Evolutionary conservation across 768 basidiomycete species (phyloP), one percentile per base, ranked within the genome.

Genomic region (Boletus insuetus): DNA sequence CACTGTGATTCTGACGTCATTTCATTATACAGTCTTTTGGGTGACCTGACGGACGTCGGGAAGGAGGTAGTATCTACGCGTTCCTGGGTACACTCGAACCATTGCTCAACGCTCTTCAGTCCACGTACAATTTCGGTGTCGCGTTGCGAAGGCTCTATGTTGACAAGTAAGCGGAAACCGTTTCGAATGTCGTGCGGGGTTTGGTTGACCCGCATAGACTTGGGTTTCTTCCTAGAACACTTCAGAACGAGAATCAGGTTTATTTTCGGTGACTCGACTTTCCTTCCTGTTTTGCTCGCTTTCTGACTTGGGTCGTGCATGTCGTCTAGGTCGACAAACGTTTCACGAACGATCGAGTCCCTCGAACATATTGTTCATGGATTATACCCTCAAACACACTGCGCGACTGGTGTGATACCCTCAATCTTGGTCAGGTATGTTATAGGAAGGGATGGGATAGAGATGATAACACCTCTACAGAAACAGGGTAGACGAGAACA

Each of bases 281-380:
- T 1, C 45, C 17, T 1, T 39, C 20, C 7, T 41, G 35, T 26
- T 4, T 4, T n/a, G 9, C 54, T 29, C 8, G 26, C 32, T 29
- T 41, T 11, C 24, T 54, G 45, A 51, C 29, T 9, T 4, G 26
- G 13, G 34, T 38, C 26, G 14, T 17, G 8, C 39, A 24, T 52
- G 19, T 51, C 34, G 26, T 53, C 10, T 47, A 85, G 86, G 45
- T 86, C 82, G 16, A 93, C 91, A 3, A 87, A 89, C 63, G 82
- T 93, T 68, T 82, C 89, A 0, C 77, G 91, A 34, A 91, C 89
- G 6, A 83, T 85, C 16, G 87, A 91, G 61, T 85, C 85, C 0
- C 70, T 91, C 17, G 84, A 87, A 59, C 84, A 92, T 58, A 75
- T 91, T 35, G 74, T 88, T n/a, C 77, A 84, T 47, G 89, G 89